Base-by-base conservation (phyloP, 768 basidiomycete species). In the Tulasnella sp. region DNA sequence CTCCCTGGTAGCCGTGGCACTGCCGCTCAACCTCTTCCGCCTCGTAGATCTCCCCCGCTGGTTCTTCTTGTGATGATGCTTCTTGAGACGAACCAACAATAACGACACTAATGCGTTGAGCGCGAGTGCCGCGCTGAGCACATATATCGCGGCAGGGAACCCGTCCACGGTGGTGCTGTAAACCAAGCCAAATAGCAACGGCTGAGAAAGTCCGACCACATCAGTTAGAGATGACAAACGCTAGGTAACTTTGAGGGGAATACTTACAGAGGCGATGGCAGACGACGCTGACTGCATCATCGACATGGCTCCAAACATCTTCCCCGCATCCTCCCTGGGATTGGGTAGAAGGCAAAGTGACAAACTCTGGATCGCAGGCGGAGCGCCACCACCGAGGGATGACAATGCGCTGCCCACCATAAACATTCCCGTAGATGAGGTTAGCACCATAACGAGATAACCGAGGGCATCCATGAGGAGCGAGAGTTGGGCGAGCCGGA, bases 231-330 rank as follows among this genome's bases (percentile, higher is more conserved):
- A n/a, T 4, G 51, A 59, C 2, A 32, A 21, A 3, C 24, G 26
- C 3, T 10, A 54, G n/a, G 17, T 23, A n/a, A 47, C 2, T 11
- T 9, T 26, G 34, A 19, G n/a, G 13, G 8, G n/a, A 27, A 4
- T 41, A 56, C 60, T 3, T 51, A 62, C 61, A n/a, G 43, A 44
- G 19, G 59, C 23, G 32, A 62, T 51, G 15, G 24, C 29, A 11
- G 45, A 24, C 3, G 38, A 43, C 8, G 42, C 24, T 10, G 61
- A 43, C 17, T 59, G 58, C 15, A 62, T 47, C 49, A 62, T 54
- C 26, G 34, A 42, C n/a, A 62, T 38, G 23, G 61, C 61, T 19
- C 61, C 61, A 30, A 62, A 62, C 29, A 62, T 32, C 43, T 62
- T 62, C 2, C 61, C 61, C 3, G 49, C 43, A 41, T 62, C 38